Evolutionary conservation across 2,329 filamentous ascomycete species (phyloP), one percentile per base, ranked within the genome.

Genomic region (Pestalotiopsis sp.): DNA sequence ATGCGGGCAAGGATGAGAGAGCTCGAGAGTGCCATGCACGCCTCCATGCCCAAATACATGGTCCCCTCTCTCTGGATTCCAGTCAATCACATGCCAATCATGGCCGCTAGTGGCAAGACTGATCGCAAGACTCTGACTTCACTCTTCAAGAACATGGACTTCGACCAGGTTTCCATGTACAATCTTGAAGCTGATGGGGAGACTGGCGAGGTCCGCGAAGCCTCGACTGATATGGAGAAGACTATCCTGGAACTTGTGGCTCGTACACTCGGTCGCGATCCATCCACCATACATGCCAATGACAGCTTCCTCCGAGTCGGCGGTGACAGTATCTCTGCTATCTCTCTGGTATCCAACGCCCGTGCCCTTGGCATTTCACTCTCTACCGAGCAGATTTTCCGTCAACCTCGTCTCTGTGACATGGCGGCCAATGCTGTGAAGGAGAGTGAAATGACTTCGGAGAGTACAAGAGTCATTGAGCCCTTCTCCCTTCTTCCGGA

Each of bases 381-480:
- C 14, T 66, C 67, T n/a, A 64, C 65, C 57, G 67, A 49, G 23
- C 41, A 66, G n/a, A 61, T 68, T 5, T 66, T 68, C 27, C 56
- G 59, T 13, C 64, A 56, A 14, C 64, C 64, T 20, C 41, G 41
- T 23, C 23, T 66, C n/a, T 40, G 27, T 25, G 49, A 66, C 14
- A 66, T 66, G 64, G 64, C 64, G 5, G 40, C 36, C 20, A 65
- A 52, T 45, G 45, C 62, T 23, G 40, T 23, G 40, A 36, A 41
- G 31, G 59, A 62, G 11, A 17, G 27, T 6, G 14, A 41, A 23
- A 23, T 4, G 17, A 17, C 27, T 13, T 20, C 41, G 11, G 27
- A 52, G 27, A 23, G 11, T 12, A 14, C 25, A 7, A 27, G 23
- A 17, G 40, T 40, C 40, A 65, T 65, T 25, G 20, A 20, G 12